Percentiles rank a stretch among this genome's conserved stretches.
These are phyloP conservation scores for Beauveria sp. DNA, from an alignment of 2,329 filamentous ascomycete genomes.

Conservation along the genomic window DNA sequence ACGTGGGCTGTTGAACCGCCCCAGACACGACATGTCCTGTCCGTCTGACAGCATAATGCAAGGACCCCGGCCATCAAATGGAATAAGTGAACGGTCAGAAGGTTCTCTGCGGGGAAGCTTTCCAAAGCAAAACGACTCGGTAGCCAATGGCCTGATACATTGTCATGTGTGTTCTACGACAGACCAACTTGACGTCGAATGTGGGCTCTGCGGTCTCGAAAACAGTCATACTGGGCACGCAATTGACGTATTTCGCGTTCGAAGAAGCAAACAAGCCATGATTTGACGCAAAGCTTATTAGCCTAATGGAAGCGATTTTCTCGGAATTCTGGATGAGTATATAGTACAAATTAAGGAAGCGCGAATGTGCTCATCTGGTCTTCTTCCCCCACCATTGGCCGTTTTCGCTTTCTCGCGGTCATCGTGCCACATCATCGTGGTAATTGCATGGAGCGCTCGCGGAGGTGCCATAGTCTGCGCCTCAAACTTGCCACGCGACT, in stretches of 20 bases:
- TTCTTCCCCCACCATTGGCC: not conserved
- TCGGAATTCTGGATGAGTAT: not conserved
- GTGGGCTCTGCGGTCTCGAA: too few relatives aligned
- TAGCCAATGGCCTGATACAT: not conserved
- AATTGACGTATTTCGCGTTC: too few relatives aligned
- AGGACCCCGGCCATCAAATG: not conserved
- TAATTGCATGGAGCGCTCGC: not conserved
- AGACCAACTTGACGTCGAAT: too few relatives aligned
- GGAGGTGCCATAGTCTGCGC: not conserved
- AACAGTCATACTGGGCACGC: too few relatives aligned
- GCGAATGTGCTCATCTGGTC: not conserved
- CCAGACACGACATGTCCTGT: not conserved
- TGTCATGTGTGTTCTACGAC: too few relatives aligned
- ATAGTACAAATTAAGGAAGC: not conserved
- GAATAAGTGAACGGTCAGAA: not conserved
- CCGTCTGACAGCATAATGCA: not conserved
- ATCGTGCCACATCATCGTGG: not conserved
- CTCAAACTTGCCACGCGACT: not conserved
- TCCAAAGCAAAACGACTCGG: not conserved
- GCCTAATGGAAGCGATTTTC: too few relatives aligned
- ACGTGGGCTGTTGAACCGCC: not conserved
- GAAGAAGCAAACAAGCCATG: too few relatives aligned
- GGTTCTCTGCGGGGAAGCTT: not conserved
- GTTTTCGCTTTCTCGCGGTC: not conserved
- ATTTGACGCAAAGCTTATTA: too few relatives aligned